These are phyloP conservation scores for Eucalyptus globulus DNA, from an alignment of 345 rosid genomes.

Conservation along the genomic window DNA sequence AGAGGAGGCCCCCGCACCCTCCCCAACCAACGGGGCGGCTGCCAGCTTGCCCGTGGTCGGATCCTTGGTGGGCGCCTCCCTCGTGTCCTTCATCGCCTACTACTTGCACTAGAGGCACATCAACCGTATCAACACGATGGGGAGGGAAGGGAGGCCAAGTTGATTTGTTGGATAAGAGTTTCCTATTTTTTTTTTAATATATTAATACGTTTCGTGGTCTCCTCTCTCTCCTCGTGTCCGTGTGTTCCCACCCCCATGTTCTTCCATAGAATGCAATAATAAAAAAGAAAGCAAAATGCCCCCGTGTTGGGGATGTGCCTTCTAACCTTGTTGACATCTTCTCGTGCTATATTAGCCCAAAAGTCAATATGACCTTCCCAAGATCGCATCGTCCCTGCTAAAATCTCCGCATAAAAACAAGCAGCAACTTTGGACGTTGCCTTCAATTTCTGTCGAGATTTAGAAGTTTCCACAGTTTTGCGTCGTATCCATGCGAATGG, in stretches of 20 bases:
- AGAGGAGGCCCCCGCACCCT: slow-evolving; percentile 7
- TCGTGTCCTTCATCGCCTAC: slow-evolving; percentile 15
- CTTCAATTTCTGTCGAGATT: background rate
- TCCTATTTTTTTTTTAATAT: no score
- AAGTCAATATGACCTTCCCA: background rate
- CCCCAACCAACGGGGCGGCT: slow-evolving; percentile 3
- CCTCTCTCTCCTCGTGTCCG: background rate
- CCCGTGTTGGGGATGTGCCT: background rate
- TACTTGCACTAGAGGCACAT: background rate
- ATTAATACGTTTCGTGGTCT: background rate
- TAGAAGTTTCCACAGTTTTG: no score
- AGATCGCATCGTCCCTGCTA: background rate
- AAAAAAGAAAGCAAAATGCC: background rate
- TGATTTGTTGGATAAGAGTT: background rate
- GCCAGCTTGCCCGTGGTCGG: slow-evolving; percentile 11
- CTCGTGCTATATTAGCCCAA: background rate
- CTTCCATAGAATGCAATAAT: background rate
- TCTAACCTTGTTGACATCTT: background rate
- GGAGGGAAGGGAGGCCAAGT: background rate
- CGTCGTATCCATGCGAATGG: background rate
- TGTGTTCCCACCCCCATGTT: background rate
- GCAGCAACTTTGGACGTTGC: background rate
- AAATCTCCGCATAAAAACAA: background rate
- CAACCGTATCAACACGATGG: background rate
- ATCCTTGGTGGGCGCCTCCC: slow-evolving; percentile 19